Evolutionary conservation across 345 rosid genomes (phyloP).

Genomic region (Camelina sativa): DNA sequence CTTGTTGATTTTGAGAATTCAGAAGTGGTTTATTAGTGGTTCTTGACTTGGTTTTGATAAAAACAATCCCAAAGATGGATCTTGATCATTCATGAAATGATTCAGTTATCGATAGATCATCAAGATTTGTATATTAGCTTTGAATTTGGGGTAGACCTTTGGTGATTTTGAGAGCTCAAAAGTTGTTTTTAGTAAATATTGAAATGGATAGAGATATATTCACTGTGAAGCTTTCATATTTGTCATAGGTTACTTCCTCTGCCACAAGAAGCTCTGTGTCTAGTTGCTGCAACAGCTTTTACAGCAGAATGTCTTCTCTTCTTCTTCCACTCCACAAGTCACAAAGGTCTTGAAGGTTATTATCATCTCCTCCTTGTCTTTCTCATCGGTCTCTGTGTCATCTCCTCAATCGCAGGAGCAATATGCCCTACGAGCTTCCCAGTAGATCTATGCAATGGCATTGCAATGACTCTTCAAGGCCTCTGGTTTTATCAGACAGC

Average conservation of each 20-base stretch:
- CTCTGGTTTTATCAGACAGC: slow-evolving; percentile 99
- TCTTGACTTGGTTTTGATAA: not conserved
- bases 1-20: not conserved
- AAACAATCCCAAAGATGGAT: not conserved
- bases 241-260: slow-evolving; percentile 62
- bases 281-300: slow-evolving; percentile 82
- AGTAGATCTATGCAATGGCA: slow-evolving; percentile 68
- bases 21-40: not conserved
- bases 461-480: slow-evolving; percentile 89
- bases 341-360: slow-evolving; percentile 95
- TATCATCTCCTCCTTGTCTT: slow-evolving; percentile 92
- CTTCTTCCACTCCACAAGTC: slow-evolving; percentile 94
- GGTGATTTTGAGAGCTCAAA: not conserved
- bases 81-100: not conserved
- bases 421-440: slow-evolving; percentile 82
- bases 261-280: slow-evolving; percentile 78
- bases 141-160: not conserved
- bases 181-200: not conserved
- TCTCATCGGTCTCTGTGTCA: slow-evolving; percentile 70
- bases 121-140: slow-evolving; percentile 12
- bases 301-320: slow-evolving; percentile 80
- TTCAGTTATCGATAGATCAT: not conserved
- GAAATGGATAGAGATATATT: not conserved
- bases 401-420: slow-evolving; percentile 71
- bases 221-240: not conserved